phyloP scores from a whole-genome alignment of 2,329 filamentous ascomycete genomes.

The Fusarium tanahbumbuense region DNA sequence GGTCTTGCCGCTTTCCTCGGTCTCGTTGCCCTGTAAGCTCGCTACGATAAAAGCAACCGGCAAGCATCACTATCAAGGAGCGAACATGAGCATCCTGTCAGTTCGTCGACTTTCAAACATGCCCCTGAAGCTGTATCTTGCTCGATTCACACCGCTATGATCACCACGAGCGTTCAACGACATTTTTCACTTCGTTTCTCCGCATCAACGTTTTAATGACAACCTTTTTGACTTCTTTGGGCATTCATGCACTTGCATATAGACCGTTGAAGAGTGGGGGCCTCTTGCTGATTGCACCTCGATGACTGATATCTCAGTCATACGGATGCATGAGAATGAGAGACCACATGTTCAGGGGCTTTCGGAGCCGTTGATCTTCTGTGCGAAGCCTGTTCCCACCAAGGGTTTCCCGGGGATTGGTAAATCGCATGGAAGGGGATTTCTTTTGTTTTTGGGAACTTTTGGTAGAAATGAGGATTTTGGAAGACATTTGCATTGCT shows the following conservation, averaged over 20 bases:
- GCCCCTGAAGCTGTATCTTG: background rate
- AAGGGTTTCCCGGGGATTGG: slow-evolving; percentile 11
- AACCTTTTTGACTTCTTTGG: slow-evolving; percentile 22
- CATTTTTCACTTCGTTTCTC: slow-evolving; percentile 30
- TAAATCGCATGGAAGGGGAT: slow-evolving; percentile 22
- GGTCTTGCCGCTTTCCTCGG: slow-evolving; percentile 43
- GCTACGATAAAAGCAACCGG: background rate
- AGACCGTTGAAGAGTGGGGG: slow-evolving; percentile 12
- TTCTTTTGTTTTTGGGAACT: slow-evolving; percentile 30
- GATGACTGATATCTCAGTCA: background rate
- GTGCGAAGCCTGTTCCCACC: slow-evolving; percentile 3
- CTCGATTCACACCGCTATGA: slow-evolving; percentile 10
- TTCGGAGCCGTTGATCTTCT: slow-evolving; percentile 23
- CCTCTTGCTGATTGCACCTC: background rate
- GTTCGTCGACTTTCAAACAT: slow-evolving; percentile 2
- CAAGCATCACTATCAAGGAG: background rate
- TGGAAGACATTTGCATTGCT: slow-evolving; percentile 38
- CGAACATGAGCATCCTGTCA: slow-evolving; percentile 11
- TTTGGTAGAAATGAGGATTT: slow-evolving; percentile 22
- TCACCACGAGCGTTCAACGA: slow-evolving; percentile 32
- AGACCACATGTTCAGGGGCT: slow-evolving; percentile 17
- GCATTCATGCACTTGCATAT: slow-evolving; percentile 29
- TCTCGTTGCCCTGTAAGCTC: slow-evolving; percentile 48
- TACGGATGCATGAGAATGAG: background rate
- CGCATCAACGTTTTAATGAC: slow-evolving; percentile 38